Percentiles rank a stretch among this genome's conserved stretches.
Evolutionary conservation across 1,284 basidiomycete species (phyloP).

Genomic region (Pseudozyma thailandica): DNA sequence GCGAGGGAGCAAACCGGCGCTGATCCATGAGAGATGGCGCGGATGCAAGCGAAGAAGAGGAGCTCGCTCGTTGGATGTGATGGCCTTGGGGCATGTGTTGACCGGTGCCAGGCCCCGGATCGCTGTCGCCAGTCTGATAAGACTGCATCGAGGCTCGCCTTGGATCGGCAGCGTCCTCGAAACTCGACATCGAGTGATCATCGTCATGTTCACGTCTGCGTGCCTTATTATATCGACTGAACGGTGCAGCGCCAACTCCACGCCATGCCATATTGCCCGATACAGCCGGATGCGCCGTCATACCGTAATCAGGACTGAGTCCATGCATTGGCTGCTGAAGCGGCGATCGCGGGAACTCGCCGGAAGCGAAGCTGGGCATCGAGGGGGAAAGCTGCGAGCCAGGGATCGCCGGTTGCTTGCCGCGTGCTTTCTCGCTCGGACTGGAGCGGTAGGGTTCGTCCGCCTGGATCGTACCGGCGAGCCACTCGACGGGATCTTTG

Average conservation of each 20-base stretch:
- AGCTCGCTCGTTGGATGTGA: conserved; percentile 54
- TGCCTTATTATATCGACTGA: conserved; percentile 41
- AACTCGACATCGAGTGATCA: conserved; percentile 56
- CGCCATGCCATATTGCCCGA: conserved; percentile 48
- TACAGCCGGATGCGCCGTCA: conserved; percentile 24
- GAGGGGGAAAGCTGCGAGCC: conserved; percentile 44
- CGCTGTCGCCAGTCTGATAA: conserved; percentile 59
- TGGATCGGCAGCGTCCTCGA: conserved; percentile 50
- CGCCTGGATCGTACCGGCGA: conserved; percentile 35
- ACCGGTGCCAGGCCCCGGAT: conserved; percentile 52
- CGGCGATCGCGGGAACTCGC: conserved; percentile 45
- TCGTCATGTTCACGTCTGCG: conserved; percentile 51
- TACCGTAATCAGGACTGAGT: conserved; percentile 40
- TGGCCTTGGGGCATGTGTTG: conserved; percentile 33
- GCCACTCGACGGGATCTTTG: conserved; percentile 63
- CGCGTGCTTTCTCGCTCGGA: conserved; percentile 57
- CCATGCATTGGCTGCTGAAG: conserved; percentile 31
- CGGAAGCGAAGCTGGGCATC: conserved; percentile 39
- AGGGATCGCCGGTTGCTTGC: conserved; percentile 54
- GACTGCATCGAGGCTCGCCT: conserved; percentile 59
- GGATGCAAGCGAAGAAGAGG: conserved; percentile 53
- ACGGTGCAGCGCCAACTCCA: conserved; percentile 33
- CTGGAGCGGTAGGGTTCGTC: conserved; percentile 30
- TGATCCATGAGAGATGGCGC: conserved; percentile 50
- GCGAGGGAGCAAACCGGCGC: conserved; percentile 45